Conservation (phyloP, 352 stramenopile genomes). For the Pilasporangium apinafurcum region DNA sequence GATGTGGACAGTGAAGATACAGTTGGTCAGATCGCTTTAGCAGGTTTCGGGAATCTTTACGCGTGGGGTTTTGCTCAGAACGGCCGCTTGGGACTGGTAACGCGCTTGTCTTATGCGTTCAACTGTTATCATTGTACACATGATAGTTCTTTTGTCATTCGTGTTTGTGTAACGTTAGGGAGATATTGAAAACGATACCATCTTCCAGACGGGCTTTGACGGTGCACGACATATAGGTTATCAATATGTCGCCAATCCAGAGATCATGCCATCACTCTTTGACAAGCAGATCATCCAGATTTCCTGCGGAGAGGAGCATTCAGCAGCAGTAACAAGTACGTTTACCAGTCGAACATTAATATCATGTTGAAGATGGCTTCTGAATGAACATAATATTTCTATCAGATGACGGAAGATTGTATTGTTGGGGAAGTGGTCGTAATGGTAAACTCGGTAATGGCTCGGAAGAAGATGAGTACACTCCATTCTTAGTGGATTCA, state of each 20-base stretch:
- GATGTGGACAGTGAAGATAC: conserved; percentile 42
- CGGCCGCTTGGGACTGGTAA: conserved; percentile 52
- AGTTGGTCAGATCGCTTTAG: conserved; percentile 30
- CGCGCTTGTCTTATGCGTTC: not conserved
- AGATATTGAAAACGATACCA: conserved; percentile 55
- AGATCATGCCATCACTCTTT: conserved; percentile 43
- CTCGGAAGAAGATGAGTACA: conserved; percentile 43
- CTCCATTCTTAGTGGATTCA: conserved; percentile 38
- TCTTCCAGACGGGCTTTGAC: conserved; percentile 68
- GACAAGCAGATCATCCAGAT: conserved; percentile 34
- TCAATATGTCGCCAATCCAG: conserved; percentile 40
- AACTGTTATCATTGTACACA: not conserved
- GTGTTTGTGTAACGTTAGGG: conserved; percentile 16
- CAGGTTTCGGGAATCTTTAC: conserved; percentile 42
- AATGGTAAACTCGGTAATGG: conserved; percentile 69
- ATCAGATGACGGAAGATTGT: conserved; percentile 51
- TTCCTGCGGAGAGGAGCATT: conserved; percentile 63
- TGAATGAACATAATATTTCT: too few species aligned
- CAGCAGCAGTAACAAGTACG: conserved; percentile 53
- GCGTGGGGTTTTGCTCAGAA: conserved; percentile 66
- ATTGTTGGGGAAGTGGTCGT: conserved; percentile 59
- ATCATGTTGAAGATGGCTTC: not conserved
- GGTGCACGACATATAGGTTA: conserved; percentile 59
- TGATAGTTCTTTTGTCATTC: not conserved
- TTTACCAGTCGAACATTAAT: not conserved